Conservation (phyloP, 371 early-diverging fungal genomes). For the Mortierella sp. region DNA sequence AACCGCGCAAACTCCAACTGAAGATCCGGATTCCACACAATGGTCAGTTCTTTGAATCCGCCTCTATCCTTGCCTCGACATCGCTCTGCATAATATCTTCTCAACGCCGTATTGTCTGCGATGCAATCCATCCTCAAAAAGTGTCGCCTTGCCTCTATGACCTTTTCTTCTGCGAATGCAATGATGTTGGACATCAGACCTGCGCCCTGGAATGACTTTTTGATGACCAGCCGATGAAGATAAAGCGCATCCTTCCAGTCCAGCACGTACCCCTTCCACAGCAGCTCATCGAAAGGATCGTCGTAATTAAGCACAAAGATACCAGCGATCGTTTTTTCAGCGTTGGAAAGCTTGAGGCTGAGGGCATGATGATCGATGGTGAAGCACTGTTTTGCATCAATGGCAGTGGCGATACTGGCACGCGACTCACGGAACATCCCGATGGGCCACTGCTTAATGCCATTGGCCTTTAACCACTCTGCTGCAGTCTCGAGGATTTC, state of each 20-base stretch:
- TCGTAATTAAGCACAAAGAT: slow-evolving; percentile 25
- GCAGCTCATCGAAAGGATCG: slow-evolving; percentile 23
- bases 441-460: slow-evolving; percentile 33
- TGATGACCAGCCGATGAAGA: slow-evolving; percentile 38
- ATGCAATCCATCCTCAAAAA: slow-evolving; percentile 36
- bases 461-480: slow-evolving; percentile 12
- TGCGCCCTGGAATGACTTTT: slow-evolving; percentile 19
- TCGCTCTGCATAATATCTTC: slow-evolving; percentile 19
- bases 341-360: too few species aligned
- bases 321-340: slow-evolving; percentile 15
- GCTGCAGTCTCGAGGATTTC: slow-evolving; percentile 32
- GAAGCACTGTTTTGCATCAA: slow-evolving; percentile 16
- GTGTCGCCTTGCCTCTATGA: slow-evolving; percentile 23
- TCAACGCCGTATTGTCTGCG: slow-evolving; percentile 6
- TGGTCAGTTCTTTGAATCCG: slow-evolving; percentile 22
- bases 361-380: slow-evolving; percentile 19
- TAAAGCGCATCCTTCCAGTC: slow-evolving; percentile 48
- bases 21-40: slow-evolving; percentile 16
- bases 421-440: slow-evolving; percentile 24
- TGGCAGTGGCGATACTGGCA: slow-evolving; percentile 6
- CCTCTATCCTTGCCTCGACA: slow-evolving; percentile 27
- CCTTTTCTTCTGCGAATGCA: slow-evolving; percentile 22
- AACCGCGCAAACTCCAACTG: slow-evolving; percentile 29
- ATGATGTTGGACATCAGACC: slow-evolving; percentile 26
- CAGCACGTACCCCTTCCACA: slow-evolving; percentile 20